Base-by-base conservation (phyloP, 2,329 filamentous ascomycete species). In the Epichloe hybrida region DNA sequence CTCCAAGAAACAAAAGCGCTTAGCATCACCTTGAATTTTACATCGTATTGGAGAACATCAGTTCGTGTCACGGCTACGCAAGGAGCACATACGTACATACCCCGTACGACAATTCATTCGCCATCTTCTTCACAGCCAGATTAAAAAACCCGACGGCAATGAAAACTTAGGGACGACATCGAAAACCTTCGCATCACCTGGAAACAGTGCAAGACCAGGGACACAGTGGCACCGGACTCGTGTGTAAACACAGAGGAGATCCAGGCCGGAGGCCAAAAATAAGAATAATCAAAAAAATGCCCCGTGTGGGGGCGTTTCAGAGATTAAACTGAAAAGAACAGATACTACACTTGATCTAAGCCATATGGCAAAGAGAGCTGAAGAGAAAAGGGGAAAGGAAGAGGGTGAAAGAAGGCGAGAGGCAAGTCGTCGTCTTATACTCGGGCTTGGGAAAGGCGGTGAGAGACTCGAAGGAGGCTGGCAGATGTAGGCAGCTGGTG, bases 321-420 rank as follows among this genome's bases (percentile, higher is more conserved):
- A 84, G 82, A 88, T 89, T 88, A 90, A 89, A 88, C 86, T 89
- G 83, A 87, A 86, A 88, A 89, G 84, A 89, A 89, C 84, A 87
- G 83, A 86, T 87, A 88, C 84, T 88, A 87, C 83, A 88, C 83
- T 87, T 88, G 84, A 88, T 88, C 84, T 87, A 85, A 86, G 80
- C 80, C 75, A 79, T 74, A 74, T 71, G 72, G 64, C 65, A 68
- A 68, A 67, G 65, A 67, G 65, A 67, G 64, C 65, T 68, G 61
- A 62, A 54, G 63, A 64, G 55, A 56, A 61, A 63, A 58, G 57
- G 52, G 59, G 63, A 50, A 56, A 55, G 50, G 23, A 40, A 21
- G 40, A 23, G 0, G 5, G 1, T 3, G 7, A 20, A 21, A 21
- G 36, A 21, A 4, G 36, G 15, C 17, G 17, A 23, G 42, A 50